A percentile compares a stretch with the other conserved stretches of the same genome.
Evolutionary conservation across 805 yeast species (phyloP).

Genomic region (Dipodascus albidus): DNA sequence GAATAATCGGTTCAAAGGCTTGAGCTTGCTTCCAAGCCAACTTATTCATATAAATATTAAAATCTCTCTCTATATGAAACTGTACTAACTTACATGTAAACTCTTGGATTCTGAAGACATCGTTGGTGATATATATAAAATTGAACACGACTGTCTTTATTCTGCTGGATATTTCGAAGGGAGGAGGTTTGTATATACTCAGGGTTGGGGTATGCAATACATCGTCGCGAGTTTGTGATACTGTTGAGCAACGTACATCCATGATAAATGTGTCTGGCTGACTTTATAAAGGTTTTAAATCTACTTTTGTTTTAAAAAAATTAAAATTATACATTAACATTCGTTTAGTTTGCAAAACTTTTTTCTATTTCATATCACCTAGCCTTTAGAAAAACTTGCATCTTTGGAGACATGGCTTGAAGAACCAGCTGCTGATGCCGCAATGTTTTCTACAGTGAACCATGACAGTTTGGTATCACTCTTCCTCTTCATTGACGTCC

Average conservation of each 20-base stretch:
- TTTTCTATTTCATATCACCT: background rate
- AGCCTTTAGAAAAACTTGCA: background rate
- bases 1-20: background rate
- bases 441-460: background rate
- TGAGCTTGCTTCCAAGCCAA: background rate
- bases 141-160: background rate
- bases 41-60: background rate
- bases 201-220: background rate
- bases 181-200: background rate
- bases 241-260: no score
- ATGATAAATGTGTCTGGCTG: no score
- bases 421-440: background rate
- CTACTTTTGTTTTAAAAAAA: no score
- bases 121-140: no score
- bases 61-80: background rate
- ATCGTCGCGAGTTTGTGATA: no score
- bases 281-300: no score
- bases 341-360: background rate
- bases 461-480: background rate
- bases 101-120: background rate
- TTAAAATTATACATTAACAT: background rate
- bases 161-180: background rate
- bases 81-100: background rate
- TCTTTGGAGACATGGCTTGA: conserved; percentile 7
- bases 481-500: background rate